Conservation (phyloP, 805 yeast species). For the Metschnikowia noctiluminum region DNA sequence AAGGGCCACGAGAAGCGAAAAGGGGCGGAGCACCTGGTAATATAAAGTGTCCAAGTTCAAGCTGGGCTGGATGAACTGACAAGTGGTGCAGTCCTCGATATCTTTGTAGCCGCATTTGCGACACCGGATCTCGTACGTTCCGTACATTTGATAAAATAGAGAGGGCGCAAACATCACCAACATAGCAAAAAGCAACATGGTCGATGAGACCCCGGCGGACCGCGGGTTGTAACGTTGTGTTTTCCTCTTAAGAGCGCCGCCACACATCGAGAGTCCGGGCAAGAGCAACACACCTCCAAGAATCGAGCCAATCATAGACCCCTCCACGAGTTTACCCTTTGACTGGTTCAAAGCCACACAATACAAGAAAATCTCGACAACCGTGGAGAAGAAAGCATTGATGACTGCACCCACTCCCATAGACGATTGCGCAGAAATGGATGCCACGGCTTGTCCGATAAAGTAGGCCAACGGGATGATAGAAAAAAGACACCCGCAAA, state of each 20-base stretch:
- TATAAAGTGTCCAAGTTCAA: constrained; percentile 68
- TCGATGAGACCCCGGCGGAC: constrained; percentile 95
- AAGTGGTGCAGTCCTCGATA: constrained; percentile 54
- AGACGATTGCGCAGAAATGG: constrained; percentile 95
- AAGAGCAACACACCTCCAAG: constrained; percentile 86
- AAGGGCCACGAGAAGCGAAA: constrained; percentile 74
- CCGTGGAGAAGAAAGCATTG: constrained; percentile 94
- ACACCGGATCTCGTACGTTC: constrained; percentile 78
- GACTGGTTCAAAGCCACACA: constrained; percentile 85
- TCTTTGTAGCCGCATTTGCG: constrained; percentile 40
- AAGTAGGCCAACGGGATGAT: constrained; percentile 93
- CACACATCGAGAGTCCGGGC: constrained; percentile 97
- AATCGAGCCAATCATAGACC: constrained; percentile 91
- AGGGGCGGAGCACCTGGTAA: constrained; percentile 69
- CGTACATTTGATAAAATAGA: constrained; percentile 83
- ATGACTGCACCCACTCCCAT: constrained; percentile 99
- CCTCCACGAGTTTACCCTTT: constrained; percentile 90
- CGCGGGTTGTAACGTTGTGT: constrained; percentile 95
- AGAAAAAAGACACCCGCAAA: constrained; percentile 73
- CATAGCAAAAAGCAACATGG: constrained; percentile 89
- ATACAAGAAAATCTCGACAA: constrained; percentile 89
- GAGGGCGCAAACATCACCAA: constrained; percentile 93
- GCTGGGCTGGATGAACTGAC: constrained; percentile 77
- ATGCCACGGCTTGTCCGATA: constrained; percentile 99
- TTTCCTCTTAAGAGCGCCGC: constrained; percentile 89